These are phyloP conservation scores for Beauveria pseudobassiana DNA, from an alignment of 2,329 filamentous ascomycete species.

Conservation along the genomic window DNA sequence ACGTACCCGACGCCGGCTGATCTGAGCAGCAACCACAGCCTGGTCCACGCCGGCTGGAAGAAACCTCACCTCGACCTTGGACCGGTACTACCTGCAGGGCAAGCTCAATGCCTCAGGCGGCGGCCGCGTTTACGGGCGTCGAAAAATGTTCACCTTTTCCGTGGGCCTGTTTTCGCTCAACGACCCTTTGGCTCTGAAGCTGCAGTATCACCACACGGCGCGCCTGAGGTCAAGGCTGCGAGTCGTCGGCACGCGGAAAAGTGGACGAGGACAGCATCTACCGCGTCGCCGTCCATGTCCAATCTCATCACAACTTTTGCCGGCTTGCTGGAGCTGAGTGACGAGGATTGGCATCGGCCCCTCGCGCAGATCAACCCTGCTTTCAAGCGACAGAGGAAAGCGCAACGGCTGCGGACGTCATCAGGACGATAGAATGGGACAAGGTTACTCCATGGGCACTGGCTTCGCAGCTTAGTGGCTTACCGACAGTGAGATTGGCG, in stretches of 20 bases:
- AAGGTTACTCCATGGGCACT: slow-evolving; percentile 5
- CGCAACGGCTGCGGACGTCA: neutral
- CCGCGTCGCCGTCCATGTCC: neutral
- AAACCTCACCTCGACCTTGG: neutral
- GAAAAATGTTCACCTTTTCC: slow-evolving; percentile 5
- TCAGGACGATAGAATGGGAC: neutral
- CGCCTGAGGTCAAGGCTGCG: neutral
- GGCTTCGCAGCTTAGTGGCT: slow-evolving; percentile 4
- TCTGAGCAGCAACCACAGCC: slow-evolving; percentile 2
- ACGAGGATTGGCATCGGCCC: slow-evolving; percentile 1
- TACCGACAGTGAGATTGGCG: slow-evolving; percentile 1
- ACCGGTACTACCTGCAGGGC: neutral
- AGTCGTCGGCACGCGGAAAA: neutral
- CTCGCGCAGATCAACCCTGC: neutral
- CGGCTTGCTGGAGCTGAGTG: neutral
- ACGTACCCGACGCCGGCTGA: slow-evolving; percentile 3
- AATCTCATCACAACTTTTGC: slow-evolving; percentile 4
- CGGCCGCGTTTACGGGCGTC: neutral
- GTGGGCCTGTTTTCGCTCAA: slow-evolving; percentile 5
- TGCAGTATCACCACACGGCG: slow-evolving; percentile 4
- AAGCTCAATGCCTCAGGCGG: neutral
- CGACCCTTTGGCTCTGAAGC: neutral
- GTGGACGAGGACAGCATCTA: slow-evolving; percentile 5
- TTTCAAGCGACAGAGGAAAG: neutral
- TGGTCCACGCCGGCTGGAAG: neutral